phyloP scores from a whole-genome alignment of 805 yeast species.

The Pichia membranifaciens region DNA sequence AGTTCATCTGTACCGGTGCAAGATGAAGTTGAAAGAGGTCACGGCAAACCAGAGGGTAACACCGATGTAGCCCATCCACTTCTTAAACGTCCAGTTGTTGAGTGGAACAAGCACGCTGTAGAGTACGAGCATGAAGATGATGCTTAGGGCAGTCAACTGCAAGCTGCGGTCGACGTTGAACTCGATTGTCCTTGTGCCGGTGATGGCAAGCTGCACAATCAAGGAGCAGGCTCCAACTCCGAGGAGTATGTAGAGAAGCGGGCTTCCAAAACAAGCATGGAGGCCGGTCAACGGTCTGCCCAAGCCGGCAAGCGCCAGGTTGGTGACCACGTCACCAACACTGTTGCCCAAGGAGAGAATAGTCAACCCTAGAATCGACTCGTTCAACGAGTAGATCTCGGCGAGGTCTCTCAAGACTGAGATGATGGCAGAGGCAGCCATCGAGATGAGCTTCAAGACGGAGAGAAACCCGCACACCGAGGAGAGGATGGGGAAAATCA shows the following conservation, averaged over 20 bases:
- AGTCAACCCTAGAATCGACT: constrained; percentile 43
- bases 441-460: constrained; percentile 27
- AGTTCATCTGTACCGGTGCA: background rate
- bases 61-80: constrained; percentile 33
- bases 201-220: constrained; percentile 19
- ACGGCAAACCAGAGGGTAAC: constrained; percentile 29
- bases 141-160: constrained; percentile 34
- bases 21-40: constrained; percentile 18
- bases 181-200: constrained; percentile 18
- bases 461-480: constrained; percentile 27
- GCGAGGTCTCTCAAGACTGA: constrained; percentile 39
- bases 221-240: constrained; percentile 48
- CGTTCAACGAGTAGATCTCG: constrained; percentile 37
- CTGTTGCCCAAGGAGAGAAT: constrained; percentile 47
- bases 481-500: constrained; percentile 19
- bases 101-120: constrained; percentile 38
- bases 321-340: constrained; percentile 47
- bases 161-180: constrained; percentile 37
- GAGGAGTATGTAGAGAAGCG: constrained; percentile 40
- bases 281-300: constrained; percentile 40
- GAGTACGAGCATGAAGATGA: constrained; percentile 35
- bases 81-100: constrained; percentile 41
- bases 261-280: constrained; percentile 51
- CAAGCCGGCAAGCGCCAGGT: constrained; percentile 35
- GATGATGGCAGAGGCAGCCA: constrained; percentile 27